Conservation (phyloP, 179 eudicot species). For the Carnegiea gigantea region DNA sequence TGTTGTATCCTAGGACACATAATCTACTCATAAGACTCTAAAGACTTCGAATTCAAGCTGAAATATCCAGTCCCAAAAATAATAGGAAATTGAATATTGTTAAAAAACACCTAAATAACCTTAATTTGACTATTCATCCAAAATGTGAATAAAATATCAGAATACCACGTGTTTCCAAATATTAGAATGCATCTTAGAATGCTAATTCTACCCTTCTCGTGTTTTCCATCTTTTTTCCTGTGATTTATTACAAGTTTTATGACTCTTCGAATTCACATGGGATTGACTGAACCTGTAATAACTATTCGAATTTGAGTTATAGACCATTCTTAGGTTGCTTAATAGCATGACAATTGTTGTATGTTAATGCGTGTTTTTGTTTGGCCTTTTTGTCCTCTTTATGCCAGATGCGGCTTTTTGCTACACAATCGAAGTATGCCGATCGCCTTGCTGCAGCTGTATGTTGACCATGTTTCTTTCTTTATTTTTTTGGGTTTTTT, state of each 20-base stretch:
- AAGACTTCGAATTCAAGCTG: not conserved
- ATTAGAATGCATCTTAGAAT: not conserved
- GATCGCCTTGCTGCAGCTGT: conserved; percentile 91
- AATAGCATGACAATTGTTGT: not conserved
- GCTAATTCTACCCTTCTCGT: not conserved
- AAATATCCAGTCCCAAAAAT: not conserved
- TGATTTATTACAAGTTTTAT: not conserved
- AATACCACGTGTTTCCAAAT: not conserved
- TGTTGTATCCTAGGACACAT: not conserved
- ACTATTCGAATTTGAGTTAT: not conserved
- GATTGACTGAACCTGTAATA: not conserved
- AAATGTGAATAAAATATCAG: not conserved
- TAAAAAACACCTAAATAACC: not conserved
- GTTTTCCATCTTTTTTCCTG: not conserved
- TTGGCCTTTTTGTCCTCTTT: conserved; percentile 12
- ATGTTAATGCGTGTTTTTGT: conserved; percentile 19
- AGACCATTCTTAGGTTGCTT: not conserved
- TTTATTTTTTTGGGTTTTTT: not conserved
- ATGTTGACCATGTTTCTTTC: conserved; percentile 30
- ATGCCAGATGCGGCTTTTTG: conserved; percentile 67
- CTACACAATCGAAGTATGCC: conserved; percentile 82
- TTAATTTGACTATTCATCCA: not conserved
- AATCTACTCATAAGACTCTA: not conserved
- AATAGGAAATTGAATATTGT: not conserved
- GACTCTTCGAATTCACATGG: not conserved